Evolutionary conservation across 2,329 filamentous ascomycete species (phyloP).

Genomic region (Monosporascus sp.): DNA sequence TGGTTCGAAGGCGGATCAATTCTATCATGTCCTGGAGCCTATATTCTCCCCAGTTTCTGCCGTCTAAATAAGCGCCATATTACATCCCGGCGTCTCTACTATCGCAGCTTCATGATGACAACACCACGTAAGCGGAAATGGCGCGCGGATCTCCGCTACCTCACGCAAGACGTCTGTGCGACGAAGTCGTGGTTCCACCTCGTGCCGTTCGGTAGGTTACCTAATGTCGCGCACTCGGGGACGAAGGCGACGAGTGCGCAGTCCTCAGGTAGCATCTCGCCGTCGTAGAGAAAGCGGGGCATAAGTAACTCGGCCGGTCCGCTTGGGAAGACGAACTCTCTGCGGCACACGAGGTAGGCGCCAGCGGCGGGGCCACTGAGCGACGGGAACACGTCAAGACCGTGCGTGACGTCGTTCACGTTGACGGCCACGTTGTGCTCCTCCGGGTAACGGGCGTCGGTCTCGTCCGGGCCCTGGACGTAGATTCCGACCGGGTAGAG

Average conservation of each 20-base stretch:
- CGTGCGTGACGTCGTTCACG: not conserved
- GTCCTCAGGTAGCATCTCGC: not conserved
- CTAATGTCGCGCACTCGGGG: not conserved
- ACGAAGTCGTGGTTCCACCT: slow-evolving; percentile 1
- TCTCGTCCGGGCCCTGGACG: slow-evolving; percentile 1
- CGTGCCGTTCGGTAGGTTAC: not conserved
- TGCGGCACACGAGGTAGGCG: not conserved
- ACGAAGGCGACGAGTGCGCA: not conserved
- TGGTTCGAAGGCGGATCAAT: too few relatives aligned
- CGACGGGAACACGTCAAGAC: not conserved
- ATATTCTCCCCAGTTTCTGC: too few relatives aligned
- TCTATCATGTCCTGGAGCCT: too few relatives aligned
- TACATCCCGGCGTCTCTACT: too few relatives aligned
- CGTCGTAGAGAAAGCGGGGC: not conserved
- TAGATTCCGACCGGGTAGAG: not conserved
- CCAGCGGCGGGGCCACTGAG: not conserved
- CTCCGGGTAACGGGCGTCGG: not conserved
- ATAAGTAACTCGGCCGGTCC: not conserved
- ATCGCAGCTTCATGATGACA: too few relatives aligned
- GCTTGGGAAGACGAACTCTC: not conserved
- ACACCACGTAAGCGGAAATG: too few relatives aligned
- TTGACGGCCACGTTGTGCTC: slow-evolving; percentile 1
- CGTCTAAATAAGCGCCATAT: too few relatives aligned
- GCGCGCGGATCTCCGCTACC: not conserved
- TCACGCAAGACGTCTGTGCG: not conserved